Base-by-base conservation (phyloP, 176 grass and related monocot genomes). In the Eragrostis curvula region DNA sequence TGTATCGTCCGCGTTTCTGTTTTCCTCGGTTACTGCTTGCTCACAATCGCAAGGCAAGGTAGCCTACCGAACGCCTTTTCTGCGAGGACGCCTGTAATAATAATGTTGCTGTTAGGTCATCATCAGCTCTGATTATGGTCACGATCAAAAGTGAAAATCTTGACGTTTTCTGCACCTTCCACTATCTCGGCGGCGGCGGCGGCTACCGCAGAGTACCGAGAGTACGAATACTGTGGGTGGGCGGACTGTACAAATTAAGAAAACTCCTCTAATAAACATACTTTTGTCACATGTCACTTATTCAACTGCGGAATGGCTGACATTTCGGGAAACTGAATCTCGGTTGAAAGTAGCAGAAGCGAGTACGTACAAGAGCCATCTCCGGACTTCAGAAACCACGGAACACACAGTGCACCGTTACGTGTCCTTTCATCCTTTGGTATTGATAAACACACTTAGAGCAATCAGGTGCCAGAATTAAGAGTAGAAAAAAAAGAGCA, bases 101-200 rank as follows among this genome's bases (percentile, higher is more conserved):
- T 55, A 56, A 36, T 36, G 63, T 43, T 56, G 64, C 2, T 18
- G 64, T 53, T n/a, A 27, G 64, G 64, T 57, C 64, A 20, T 56
- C 49, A 25, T 45, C 49, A 13, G 50, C 41, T 69, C 40, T 18
- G 14, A 28, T 57, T 80, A 12, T 70, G 14, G 65, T 69, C 36
- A 20, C 32, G 14, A 23, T 28, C 15, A 28, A 80, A 80, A 27
- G 63, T 12, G 64, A 27, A 56, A 41, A 28, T 56, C 1, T 80
- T 80, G 78, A 80, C 65, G 57, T 70, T 70, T 69, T 67, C 40
- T 18, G 48, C 21, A 28, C 32, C 50, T 58, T 5, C 43, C 57
- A 36, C 62, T 25, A 27, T 28, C 52, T 25, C 42, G 45, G 73
- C 42, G 45, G 73, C 42, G 45, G 73, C 14, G 46, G 47, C 63